Conservation (phyloP, 192 early-diverging fungal species). For the Gryganskiella cystojenkinii region DNA sequence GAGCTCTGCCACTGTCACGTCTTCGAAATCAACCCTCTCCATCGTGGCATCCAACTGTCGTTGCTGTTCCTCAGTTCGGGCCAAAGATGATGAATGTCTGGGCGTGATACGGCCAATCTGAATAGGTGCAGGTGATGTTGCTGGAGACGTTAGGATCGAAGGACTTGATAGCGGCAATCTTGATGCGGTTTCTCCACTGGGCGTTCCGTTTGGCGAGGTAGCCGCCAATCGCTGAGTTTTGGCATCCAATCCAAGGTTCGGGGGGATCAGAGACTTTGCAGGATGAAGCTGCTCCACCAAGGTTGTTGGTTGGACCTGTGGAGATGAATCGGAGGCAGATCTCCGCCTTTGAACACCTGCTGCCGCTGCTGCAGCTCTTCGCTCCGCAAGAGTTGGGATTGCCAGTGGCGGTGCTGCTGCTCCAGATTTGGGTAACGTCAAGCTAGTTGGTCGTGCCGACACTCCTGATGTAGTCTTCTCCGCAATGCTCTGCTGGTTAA, state of each 20-base stretch:
- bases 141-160: constrained; percentile 27
- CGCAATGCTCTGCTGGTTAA: neutral
- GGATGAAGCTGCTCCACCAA: neutral
- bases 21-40: constrained; percentile 74
- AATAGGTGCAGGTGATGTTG: constrained; percentile 38
- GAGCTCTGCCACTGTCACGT: constrained; percentile 79
- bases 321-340: constrained; percentile 38
- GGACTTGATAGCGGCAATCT: constrained; percentile 22
- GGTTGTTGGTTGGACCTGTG: neutral
- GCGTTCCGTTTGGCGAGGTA: constrained; percentile 30
- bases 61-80: constrained; percentile 60
- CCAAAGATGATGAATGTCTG: constrained; percentile 30
- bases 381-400: constrained; percentile 27
- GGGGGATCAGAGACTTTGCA: constrained; percentile 21
- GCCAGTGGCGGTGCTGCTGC: neutral
- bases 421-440: neutral
- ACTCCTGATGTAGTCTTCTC: neutral
- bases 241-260: constrained; percentile 31
- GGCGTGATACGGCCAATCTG: constrained; percentile 44
- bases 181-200: constrained; percentile 10
- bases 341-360: constrained; percentile 36
- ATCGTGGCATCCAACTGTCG: constrained; percentile 70
- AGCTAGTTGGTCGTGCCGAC: neutral
- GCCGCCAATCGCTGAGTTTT: constrained; percentile 18
- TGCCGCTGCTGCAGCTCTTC: constrained; percentile 41